Evolutionary conservation across 2,329 filamentous ascomycete species (phyloP).

Genomic region (Cercospora janseana): DNA sequence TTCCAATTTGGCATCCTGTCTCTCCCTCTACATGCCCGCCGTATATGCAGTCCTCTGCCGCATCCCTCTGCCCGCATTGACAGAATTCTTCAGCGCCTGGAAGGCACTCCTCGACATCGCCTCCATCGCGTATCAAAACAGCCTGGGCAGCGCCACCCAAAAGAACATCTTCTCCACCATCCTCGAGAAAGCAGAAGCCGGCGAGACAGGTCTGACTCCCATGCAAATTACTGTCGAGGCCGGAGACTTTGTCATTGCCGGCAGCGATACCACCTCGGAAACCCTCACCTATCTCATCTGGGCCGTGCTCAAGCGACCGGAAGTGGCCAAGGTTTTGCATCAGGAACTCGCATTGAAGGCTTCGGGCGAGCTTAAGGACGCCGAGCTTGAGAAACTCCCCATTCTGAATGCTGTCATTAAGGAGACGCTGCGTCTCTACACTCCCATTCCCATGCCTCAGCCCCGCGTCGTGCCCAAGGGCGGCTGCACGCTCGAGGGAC

Average conservation of each 20-base stretch:
- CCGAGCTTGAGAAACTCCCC: conserved; percentile 27
- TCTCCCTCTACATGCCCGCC: background rate
- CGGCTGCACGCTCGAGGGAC: conserved; percentile 24
- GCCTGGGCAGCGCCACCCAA: background rate
- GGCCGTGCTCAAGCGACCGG: conserved; percentile 30
- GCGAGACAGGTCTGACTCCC: background rate
- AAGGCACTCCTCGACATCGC: background rate
- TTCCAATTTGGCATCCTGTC: background rate
- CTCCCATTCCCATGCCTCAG: conserved; percentile 33
- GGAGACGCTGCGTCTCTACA: conserved; percentile 35
- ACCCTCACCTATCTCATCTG: conserved; percentile 35
- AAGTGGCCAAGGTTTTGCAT: conserved; percentile 23
- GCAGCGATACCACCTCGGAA: conserved; percentile 35
- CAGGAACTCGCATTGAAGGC: conserved; percentile 27
- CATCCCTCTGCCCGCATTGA: conserved; percentile 1
- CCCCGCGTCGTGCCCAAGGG: conserved; percentile 31
- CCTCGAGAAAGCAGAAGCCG: background rate
- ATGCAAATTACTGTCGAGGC: conserved; percentile 32
- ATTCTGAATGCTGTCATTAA: conserved; percentile 30
- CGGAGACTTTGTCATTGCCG: conserved; percentile 33
- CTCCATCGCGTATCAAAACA: conserved; percentile 7
- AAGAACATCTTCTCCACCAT: conserved; percentile 3
- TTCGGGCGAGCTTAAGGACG: conserved; percentile 22
- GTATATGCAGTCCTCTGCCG: background rate
- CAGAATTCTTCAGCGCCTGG: conserved; percentile 1